phyloP scores from a whole-genome alignment of 2,329 filamentous ascomycete genomes.

The Penicillium vulpinum region DNA sequence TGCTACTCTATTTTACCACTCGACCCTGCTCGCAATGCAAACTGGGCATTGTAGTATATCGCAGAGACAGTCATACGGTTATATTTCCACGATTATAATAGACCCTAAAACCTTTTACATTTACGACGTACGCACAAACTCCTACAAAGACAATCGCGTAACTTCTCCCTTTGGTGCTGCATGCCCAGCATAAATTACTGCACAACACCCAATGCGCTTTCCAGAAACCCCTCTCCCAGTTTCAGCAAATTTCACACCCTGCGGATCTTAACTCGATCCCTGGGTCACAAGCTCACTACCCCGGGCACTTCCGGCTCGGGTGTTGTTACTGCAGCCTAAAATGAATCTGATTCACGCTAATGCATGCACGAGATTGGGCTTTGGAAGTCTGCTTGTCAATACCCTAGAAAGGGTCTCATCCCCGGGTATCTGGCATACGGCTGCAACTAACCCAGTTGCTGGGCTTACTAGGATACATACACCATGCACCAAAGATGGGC shows the following conservation, averaged over 20 bases:
- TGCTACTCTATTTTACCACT: no score
- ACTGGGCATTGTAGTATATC: not conserved
- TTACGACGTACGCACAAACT: not conserved
- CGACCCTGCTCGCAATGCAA: not conserved
- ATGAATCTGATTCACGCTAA: conserved; percentile 12
- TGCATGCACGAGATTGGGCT: conserved; percentile 7
- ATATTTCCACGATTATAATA: no score
- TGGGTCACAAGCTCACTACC: conserved; percentile 17
- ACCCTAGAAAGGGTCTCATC: not conserved
- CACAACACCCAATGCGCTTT: not conserved
- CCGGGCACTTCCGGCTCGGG: conserved; percentile 5
- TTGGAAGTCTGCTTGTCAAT: not conserved
- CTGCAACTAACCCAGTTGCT: not conserved
- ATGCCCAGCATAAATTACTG: not conserved
- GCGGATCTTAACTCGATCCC: conserved; percentile 7
- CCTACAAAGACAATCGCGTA: not conserved
- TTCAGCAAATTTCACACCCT: not conserved
- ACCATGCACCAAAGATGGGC: not conserved
- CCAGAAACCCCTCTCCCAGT: not conserved
- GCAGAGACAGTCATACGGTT: no score
- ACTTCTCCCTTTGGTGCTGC: not conserved
- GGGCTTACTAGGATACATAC: not conserved
- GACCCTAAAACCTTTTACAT: no score
- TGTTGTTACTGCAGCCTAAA: conserved; percentile 13
- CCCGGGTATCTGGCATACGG: not conserved